Evolutionary conservation across 2,329 filamentous ascomycete genomes (phyloP), one percentile per base, ranked within the genome.

Genomic region (Botrytis byssoidea): DNA sequence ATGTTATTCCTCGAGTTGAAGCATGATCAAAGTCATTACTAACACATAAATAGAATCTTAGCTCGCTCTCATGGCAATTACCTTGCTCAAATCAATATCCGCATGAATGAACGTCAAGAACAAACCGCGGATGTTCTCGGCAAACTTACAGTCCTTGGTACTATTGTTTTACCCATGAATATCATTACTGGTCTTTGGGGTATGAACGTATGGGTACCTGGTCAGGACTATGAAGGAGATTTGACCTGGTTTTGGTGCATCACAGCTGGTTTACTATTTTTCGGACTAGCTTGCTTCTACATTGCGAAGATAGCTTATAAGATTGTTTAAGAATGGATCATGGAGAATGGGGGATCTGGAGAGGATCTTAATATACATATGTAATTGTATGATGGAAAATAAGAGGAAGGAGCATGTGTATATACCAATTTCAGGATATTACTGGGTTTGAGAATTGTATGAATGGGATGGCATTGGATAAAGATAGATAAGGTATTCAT

Each of bases 161-260:
- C 96, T 9, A 98, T 99, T 78, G 95, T 99, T 4, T 85, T 99
- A 73, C 96, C 96, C 18, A 97, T 99, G 95, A 99, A 99, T 82
- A 97, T 99, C 81, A 95, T 99, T 79, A 98, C 96, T 3, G 96
- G 96, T 78, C 90, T 98, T 79, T 99, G 95, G 95, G 96, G 95
- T 70, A 98, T 98, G 95, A 99, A 99, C 86, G 93, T 95, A 51
- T 94, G 93, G 86, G 96, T 99, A 0, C 96, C 96, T 0, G 96
- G 96, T 2, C 95, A 98, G 82, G 92, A 95, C 64, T 85, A 90
- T 74, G 94, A 97, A 77, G 87, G 86, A 25, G 92, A 92, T 79
- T 83, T 95, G 70, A 85, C 84, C 37, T 96, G 93, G 93, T 96
- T 95, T 81, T 89, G 87, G 81, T 89, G 86, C 73, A 90, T 91